Percentiles rank a stretch among this genome's conserved stretches.
These are phyloP conservation scores for Rhodotorula babjevae DNA, from an alignment of 768 basidiomycete species.

Conservation along the genomic window DNA sequence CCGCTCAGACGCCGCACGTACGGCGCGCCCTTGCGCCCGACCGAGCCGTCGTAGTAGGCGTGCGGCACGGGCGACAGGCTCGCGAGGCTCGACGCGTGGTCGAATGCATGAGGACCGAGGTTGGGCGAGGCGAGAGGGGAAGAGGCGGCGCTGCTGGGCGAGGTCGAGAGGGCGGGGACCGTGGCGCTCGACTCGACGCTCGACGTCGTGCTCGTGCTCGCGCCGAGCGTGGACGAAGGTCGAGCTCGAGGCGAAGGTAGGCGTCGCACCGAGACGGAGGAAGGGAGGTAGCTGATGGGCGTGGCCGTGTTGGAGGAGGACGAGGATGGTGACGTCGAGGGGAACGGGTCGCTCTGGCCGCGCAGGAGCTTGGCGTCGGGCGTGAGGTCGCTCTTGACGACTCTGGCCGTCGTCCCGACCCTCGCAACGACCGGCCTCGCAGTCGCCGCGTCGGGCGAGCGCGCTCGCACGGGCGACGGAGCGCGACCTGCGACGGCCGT, in stretches of 20 bases:
- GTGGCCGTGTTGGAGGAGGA: not conserved
- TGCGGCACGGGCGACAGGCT: not conserved
- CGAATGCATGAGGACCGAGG: not conserved
- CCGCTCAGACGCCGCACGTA: not conserved
- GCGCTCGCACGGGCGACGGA: not conserved
- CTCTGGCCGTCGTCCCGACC: not conserved
- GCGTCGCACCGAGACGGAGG: slow-evolving; percentile 15
- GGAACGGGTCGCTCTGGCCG: slow-evolving; percentile 29
- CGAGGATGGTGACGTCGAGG: not conserved
- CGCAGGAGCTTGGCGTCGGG: slow-evolving; percentile 1
- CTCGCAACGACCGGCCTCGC: not conserved
- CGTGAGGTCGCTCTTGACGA: not conserved
- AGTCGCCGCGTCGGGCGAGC: not conserved
- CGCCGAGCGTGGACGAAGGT: not conserved
- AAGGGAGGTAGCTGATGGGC: slow-evolving; percentile 17
- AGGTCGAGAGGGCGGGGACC: slow-evolving; percentile 10
- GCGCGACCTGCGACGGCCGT: not conserved
- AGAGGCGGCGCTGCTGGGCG: slow-evolving; percentile 11
- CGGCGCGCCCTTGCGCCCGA: not conserved
- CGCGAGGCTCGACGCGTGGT: not conserved
- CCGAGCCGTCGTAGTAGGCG: not conserved
- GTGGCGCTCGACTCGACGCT: not conserved
- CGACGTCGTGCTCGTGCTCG: not conserved
- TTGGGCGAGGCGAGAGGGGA: slow-evolving; percentile 16
- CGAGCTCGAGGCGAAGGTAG: slow-evolving; percentile 8